Percentiles rank a stretch among this genome's conserved stretches.
These are phyloP conservation scores for Colletotrichum sp. DNA, from an alignment of 2,329 filamentous ascomycete species.

Conservation along the genomic window DNA sequence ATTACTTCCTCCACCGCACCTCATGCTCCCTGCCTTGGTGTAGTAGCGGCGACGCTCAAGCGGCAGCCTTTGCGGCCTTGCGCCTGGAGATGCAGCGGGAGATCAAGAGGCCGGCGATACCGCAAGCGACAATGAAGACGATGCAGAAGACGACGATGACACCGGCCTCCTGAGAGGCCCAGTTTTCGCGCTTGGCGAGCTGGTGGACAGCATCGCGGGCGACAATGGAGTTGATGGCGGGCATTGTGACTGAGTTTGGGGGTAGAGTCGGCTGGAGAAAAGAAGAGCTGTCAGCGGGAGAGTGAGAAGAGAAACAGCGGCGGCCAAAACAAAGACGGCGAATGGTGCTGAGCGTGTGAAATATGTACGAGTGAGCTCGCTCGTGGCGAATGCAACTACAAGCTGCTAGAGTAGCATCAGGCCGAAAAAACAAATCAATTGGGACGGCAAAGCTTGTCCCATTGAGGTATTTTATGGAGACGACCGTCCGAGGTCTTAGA, in stretches of 20 bases:
- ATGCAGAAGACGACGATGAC: conserved; percentile 50
- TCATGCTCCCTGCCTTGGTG: background rate
- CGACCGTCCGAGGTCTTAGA: background rate
- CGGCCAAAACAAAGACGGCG: background rate
- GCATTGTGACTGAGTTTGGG: conserved; percentile 38
- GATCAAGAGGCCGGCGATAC: conserved; percentile 34
- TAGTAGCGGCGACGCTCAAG: background rate
- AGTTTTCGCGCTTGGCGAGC: conserved; percentile 47
- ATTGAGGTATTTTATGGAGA: conserved; percentile 19
- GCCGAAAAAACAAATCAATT: background rate
- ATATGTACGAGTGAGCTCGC: conserved; percentile 14
- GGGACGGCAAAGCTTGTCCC: background rate
- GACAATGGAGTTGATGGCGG: conserved; percentile 43
- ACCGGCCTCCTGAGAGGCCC: conserved; percentile 42
- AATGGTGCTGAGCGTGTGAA: background rate
- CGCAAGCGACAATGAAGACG: conserved; percentile 42
- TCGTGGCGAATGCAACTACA: conserved; percentile 6
- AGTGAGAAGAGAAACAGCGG: background rate
- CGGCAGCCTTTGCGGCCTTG: conserved; percentile 28
- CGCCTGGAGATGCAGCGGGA: conserved; percentile 35
- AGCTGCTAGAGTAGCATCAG: background rate
- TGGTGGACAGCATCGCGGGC: conserved; percentile 42
- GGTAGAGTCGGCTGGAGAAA: conserved; percentile 9
- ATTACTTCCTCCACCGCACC: background rate
- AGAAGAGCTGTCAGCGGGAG: background rate